phyloP scores from a whole-genome alignment of 768 basidiomycete genomes.

The Goffeauzyma gilvescens region DNA sequence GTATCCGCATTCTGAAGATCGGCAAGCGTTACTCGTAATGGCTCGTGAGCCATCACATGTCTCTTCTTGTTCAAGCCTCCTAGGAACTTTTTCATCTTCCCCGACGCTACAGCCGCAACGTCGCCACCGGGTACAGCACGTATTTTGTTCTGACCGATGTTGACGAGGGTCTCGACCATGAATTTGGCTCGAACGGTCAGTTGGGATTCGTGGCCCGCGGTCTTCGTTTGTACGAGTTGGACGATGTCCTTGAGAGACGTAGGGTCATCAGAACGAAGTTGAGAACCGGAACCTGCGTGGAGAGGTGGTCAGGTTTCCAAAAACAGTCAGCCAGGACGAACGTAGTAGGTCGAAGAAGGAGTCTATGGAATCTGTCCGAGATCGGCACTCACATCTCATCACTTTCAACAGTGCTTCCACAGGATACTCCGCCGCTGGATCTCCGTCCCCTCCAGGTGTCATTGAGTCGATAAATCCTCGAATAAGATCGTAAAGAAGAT shows the following conservation, averaged over 20 bases:
- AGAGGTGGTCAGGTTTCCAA: background rate
- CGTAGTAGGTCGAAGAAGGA: background rate
- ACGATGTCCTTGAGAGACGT: constrained; percentile 80
- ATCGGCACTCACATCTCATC: constrained; percentile 34
- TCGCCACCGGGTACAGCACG: constrained; percentile 40
- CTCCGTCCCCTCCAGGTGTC: constrained; percentile 33
- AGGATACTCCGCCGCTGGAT: constrained; percentile 41
- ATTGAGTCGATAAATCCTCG: constrained; percentile 47
- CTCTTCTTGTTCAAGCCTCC: constrained; percentile 52
- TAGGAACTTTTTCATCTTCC: constrained; percentile 76
- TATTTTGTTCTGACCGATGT: constrained; percentile 78
- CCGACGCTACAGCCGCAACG: constrained; percentile 58
- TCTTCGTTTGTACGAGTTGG: constrained; percentile 54
- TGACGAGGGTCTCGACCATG: constrained; percentile 83
- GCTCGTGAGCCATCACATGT: constrained; percentile 58
- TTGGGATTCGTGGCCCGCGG: constrained; percentile 37
- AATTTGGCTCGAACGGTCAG: constrained; percentile 62
- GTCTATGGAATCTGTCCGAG: background rate
- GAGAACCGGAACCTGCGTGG: constrained; percentile 62
- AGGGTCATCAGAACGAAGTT: constrained; percentile 81
- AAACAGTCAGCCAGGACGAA: background rate
- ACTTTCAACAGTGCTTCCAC: constrained; percentile 78
- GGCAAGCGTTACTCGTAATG: constrained; percentile 62
- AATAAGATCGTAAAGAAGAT: constrained; percentile 79
- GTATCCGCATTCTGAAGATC: constrained; percentile 68